phyloP scores from a whole-genome alignment of 345 rosid species.

The Pistacia vera region DNA sequence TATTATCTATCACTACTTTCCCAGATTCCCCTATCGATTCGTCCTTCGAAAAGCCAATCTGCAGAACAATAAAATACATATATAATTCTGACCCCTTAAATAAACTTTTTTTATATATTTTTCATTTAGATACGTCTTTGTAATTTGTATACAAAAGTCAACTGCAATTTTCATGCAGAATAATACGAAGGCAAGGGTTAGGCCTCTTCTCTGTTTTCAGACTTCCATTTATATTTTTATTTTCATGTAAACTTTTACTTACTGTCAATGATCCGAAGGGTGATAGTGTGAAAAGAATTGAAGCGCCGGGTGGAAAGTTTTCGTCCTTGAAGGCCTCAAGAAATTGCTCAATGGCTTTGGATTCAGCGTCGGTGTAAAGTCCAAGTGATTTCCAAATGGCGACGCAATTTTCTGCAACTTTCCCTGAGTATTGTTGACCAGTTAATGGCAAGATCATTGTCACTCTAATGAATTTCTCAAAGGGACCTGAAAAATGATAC shows the following conservation, averaged over 20 bases:
- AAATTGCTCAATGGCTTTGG: constrained; percentile 66
- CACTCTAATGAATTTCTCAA: constrained; percentile 64
- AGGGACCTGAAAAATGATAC: constrained; percentile 41
- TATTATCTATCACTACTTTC: constrained; percentile 59
- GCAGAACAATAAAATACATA: background rate
- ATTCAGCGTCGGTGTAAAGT: constrained; percentile 70
- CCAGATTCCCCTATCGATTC: constrained; percentile 51
- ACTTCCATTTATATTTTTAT: no score
- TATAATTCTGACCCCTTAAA: background rate
- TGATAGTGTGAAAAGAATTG: constrained; percentile 67
- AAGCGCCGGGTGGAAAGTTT: constrained; percentile 67
- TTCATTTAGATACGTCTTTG: no score
- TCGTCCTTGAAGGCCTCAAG: constrained; percentile 57
- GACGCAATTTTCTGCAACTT: constrained; percentile 75
- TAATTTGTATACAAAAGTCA: no score
- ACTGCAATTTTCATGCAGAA: no score
- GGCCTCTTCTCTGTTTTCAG: no score
- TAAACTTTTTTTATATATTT: no score
- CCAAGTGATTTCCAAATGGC: constrained; percentile 74
- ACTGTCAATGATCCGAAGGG: constrained; percentile 64
- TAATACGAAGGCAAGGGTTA: no score
- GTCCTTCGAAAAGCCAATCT: constrained; percentile 77
- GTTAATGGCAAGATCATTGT: constrained; percentile 68
- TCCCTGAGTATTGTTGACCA: constrained; percentile 71
- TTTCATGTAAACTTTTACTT: background rate